Evolutionary conservation across 2,329 filamentous ascomycete species (phyloP), one percentile per base, ranked within the genome.

Genomic region (Ascocoryne sarcoides): DNA sequence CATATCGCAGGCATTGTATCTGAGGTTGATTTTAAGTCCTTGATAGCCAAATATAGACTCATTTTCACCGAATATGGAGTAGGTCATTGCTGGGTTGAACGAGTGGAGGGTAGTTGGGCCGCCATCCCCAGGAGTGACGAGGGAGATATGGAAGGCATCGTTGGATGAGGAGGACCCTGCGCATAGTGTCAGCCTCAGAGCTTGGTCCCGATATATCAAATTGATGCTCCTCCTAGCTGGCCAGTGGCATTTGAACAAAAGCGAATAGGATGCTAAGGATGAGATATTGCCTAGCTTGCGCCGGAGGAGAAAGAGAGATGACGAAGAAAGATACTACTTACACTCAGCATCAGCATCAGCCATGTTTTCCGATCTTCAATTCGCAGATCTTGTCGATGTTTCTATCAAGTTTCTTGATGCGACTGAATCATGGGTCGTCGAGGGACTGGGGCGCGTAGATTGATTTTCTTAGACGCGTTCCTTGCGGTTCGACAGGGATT

Each of bases 11-110:
- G 74, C 72, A 57, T 77, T 68, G 52, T 70, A 81, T 47, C 77
- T 77, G 40, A 96, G 66, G 47, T 77, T 75, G 57, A 96, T 81
- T 49, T 78, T 77, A 40, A 95, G 72, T 39, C 79, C 78, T 59
- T 87, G 81, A 68, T 95, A 95, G 28, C 90, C 90, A 54, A 94
- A 89, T 49, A 96, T 90, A 20, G 73, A 75, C 62, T 98, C 88
- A 7, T 92, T 82, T n/a, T 96, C 83, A 55, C 87, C 87, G 53
- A 96, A 95, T 48, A 98, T 83, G 1, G 86, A 70, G 62, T 96
- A 95, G 14, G 90, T 95, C 61, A 89, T 93, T 57, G 76, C 75
- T 0, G 92, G 93, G 45, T 85, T 73, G 62, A 98, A 96, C 19
- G 75, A 73, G 18, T 75, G 71, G 51, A 82, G 65, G 21, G 71